Evolutionary conservation across 2,329 filamentous ascomycete species (phyloP).

Genomic region (Fusarium tanahbumbuense): DNA sequence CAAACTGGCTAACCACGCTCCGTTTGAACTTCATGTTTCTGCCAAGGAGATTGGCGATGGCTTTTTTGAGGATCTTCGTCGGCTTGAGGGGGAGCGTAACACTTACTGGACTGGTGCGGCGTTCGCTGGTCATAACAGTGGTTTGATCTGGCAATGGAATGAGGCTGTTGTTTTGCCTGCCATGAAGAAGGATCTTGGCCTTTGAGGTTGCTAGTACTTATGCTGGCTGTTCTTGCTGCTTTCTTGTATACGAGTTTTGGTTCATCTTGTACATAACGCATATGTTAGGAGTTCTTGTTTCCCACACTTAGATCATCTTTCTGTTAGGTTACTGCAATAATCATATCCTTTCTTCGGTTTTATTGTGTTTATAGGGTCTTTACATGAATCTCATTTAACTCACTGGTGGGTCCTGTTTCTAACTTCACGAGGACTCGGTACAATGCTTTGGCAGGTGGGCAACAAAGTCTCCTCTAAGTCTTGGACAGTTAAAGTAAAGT

Average conservation of each 20-base stretch:
- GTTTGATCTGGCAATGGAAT: constrained; percentile 37
- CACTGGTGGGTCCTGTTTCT: too few species aligned
- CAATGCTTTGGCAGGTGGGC: too few species aligned
- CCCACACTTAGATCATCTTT: neutral
- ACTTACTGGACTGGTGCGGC: constrained; percentile 41
- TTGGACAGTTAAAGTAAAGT: too few species aligned
- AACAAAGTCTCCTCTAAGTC: too few species aligned
- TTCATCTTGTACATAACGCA: neutral
- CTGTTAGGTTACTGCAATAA: too few species aligned
- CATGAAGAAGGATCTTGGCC: constrained; percentile 32
- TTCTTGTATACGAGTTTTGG: too few species aligned
- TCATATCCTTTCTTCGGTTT: too few species aligned
- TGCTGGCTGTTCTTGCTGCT: too few species aligned
- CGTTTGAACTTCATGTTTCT: constrained; percentile 28
- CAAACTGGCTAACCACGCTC: constrained; percentile 18
- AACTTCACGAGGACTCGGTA: too few species aligned
- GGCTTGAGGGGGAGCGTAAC: constrained; percentile 22
- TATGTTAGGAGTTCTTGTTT: neutral
- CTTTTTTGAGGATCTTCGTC: constrained; percentile 24
- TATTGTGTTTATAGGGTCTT: too few species aligned
- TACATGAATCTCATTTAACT: too few species aligned
- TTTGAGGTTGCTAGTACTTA: neutral
- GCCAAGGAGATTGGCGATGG: constrained; percentile 7
- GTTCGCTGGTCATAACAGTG: constrained; percentile 40
- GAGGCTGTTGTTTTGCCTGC: constrained; percentile 29